A percentile compares a stretch with the other conserved stretches of the same genome.
Conservation (phyloP, 108 stramenopile species). For the Thalassiosira profunda region DNA sequence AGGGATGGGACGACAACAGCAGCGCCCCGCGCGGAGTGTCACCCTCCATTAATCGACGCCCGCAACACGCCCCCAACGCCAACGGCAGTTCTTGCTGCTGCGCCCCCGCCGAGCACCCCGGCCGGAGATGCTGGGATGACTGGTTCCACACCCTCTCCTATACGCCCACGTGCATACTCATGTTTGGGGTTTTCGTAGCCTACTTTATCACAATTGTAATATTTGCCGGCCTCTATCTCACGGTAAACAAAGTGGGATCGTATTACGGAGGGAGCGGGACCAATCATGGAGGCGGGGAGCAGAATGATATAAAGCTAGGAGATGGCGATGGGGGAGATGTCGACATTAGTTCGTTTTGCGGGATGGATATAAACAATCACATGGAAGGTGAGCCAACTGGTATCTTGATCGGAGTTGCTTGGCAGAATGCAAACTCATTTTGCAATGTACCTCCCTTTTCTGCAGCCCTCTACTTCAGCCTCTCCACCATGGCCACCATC, state of each 20-base stretch:
- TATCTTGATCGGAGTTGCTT: not conserved
- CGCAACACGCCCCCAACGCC: not conserved
- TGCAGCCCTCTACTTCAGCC: slow-evolving; percentile 82
- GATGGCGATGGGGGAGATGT: slow-evolving; percentile 2
- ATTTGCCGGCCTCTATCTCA: slow-evolving; percentile 77
- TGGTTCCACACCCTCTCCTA: slow-evolving; percentile 86
- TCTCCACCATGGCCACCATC: slow-evolving; percentile 95
- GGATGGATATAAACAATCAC: slow-evolving; percentile 81
- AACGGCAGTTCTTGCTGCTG: not conserved
- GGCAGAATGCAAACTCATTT: not conserved
- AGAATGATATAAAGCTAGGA: not conserved
- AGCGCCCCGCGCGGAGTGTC: not conserved
- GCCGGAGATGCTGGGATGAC: slow-evolving; percentile 66
- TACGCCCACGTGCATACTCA: slow-evolving; percentile 60
- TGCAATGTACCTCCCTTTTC: slow-evolving; percentile 17
- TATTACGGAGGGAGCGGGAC: slow-evolving; percentile 40
- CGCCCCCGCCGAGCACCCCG: slow-evolving; percentile 6
- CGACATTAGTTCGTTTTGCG: slow-evolving; percentile 65
- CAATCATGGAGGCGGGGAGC: not conserved
- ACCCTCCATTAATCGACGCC: too few species aligned
- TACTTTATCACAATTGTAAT: slow-evolving; percentile 65
- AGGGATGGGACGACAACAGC: not conserved
- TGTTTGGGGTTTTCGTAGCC: slow-evolving; percentile 60
- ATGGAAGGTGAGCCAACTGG: slow-evolving; percentile 76
- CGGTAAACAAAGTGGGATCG: slow-evolving; percentile 56